A percentile compares a stretch with the other conserved stretches of the same genome.
phyloP scores from a whole-genome alignment of 176 grass and related monocot species.

The Elymus sibiricus region DNA sequence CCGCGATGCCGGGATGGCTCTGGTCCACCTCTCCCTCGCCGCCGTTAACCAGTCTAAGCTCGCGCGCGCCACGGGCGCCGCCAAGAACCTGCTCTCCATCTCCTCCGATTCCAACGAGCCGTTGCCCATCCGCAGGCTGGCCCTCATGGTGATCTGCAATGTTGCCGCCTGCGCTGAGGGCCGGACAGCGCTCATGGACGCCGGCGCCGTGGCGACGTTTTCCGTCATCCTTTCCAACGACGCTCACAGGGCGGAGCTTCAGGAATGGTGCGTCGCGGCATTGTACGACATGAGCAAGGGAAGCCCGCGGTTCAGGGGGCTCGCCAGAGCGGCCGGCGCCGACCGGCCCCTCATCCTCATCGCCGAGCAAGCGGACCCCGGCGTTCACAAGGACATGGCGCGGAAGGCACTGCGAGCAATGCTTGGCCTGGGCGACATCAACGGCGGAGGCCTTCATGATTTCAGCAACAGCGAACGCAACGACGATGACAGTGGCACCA shows the following conservation, averaged over 20 bases:
- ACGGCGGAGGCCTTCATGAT: not conserved
- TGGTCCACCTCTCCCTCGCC: slow-evolving; percentile 2
- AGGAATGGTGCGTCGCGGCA: slow-evolving; percentile 58
- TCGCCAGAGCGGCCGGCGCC: slow-evolving; percentile 61
- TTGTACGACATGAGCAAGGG: slow-evolving; percentile 79
- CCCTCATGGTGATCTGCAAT: slow-evolving; percentile 81
- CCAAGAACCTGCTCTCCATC: not conserved
- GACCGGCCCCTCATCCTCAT: slow-evolving; percentile 52
- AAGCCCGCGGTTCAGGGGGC: slow-evolving; percentile 62
- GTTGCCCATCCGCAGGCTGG: slow-evolving; percentile 37
- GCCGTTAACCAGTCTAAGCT: slow-evolving; percentile 11
- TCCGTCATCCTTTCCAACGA: slow-evolving; percentile 37
- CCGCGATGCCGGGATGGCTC: not conserved
- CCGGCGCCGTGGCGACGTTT: slow-evolving; percentile 39
- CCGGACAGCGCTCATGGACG: slow-evolving; percentile 61
- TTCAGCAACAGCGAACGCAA: slow-evolving; percentile 12
- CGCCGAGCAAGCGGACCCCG: slow-evolving; percentile 19
- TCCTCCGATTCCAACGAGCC: slow-evolving; percentile 4
- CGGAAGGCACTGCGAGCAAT: slow-evolving; percentile 46
- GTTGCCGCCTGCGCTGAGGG: slow-evolving; percentile 59
- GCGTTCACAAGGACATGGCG: slow-evolving; percentile 61
- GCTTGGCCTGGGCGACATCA: not conserved
- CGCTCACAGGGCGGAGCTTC: not conserved
- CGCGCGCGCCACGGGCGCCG: not conserved
- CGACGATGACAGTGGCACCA: slow-evolving; percentile 16